Evolutionary conservation across 1,139 yeast genomes (phyloP).

Genomic region (Eremothecium cymbalariae): DNA sequence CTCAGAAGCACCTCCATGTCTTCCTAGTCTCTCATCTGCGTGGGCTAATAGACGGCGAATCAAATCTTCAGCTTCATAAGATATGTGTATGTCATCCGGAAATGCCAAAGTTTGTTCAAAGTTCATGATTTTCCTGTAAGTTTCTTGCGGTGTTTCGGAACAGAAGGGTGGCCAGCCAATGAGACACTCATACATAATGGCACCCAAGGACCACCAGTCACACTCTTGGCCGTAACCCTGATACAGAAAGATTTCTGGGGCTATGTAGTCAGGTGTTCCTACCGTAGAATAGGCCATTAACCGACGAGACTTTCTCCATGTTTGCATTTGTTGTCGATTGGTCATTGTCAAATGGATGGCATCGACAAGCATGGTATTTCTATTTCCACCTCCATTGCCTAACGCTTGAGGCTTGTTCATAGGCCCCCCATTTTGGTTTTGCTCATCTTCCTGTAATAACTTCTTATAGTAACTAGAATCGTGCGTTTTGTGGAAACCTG

Average conservation of each 20-base stretch:
- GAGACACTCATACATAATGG: slow-evolving; percentile 96
- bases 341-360: slow-evolving; percentile 94
- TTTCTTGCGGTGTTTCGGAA: slow-evolving; percentile 97
- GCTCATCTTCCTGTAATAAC: slow-evolving; percentile 52
- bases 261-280: slow-evolving; percentile 98
- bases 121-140: slow-evolving; percentile 86
- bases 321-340: slow-evolving; percentile 93
- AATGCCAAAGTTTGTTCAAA: slow-evolving; percentile 91
- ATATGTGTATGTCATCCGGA: slow-evolving; percentile 91
- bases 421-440: slow-evolving; percentile 17
- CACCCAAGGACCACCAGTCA: slow-evolving; percentile 99
- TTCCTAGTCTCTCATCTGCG: slow-evolving; percentile 80
- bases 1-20: slow-evolving; percentile 90
- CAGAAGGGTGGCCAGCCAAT: slow-evolving; percentile 99
- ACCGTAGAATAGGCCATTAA: slow-evolving; percentile 98
- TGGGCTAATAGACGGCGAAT: slow-evolving; percentile 74
- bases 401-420: slow-evolving; percentile 20
- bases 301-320: slow-evolving; percentile 95
- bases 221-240: slow-evolving; percentile 99
- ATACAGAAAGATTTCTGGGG: slow-evolving; percentile 93
- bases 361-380: slow-evolving; percentile 88
- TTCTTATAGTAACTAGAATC: slow-evolving; percentile 72
- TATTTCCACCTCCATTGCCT: slow-evolving; percentile 23
- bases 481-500: slow-evolving; percentile 81
- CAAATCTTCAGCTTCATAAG: slow-evolving; percentile 90